phyloP scores from a whole-genome alignment of 2,329 filamentous ascomycete genomes.

The Aureobasidium sp. region DNA sequence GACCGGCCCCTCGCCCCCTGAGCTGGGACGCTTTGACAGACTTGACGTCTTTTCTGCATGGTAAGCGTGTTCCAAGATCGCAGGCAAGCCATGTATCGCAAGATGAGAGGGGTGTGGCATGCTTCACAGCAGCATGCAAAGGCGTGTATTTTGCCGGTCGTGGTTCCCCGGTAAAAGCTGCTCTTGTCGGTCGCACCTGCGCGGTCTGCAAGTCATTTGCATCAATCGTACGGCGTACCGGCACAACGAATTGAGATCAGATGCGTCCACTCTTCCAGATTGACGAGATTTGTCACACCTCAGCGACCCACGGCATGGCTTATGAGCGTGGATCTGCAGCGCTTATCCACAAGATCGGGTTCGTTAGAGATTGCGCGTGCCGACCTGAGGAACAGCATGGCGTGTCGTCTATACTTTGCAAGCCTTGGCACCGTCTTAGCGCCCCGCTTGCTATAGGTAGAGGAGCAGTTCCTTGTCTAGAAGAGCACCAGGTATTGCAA shows the following conservation, averaged over 20 bases:
- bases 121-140: not conserved
- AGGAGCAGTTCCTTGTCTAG: not conserved
- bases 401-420: not conserved
- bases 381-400: not conserved
- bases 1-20: constrained; percentile 3
- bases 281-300: constrained; percentile 13
- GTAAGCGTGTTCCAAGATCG: not conserved
- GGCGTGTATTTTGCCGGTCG: not conserved
- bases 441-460: not conserved
- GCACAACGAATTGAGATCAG: not conserved
- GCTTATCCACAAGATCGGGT: constrained; percentile 3
- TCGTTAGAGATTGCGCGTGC: constrained; percentile 2
- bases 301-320: not conserved
- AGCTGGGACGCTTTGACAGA: not conserved
- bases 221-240: not conserved
- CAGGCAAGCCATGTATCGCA: not conserved
- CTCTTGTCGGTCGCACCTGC: not conserved
- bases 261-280: not conserved
- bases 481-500: not conserved
- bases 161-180: constrained; percentile 2
- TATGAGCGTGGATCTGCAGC: constrained; percentile 2
- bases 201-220: constrained; percentile 6
- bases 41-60: constrained; percentile 7
- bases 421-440: not conserved
- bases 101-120: not conserved